Evolutionary conservation across 345 rosid species (phyloP).

Genomic region (Conringia planisiliqua): DNA sequence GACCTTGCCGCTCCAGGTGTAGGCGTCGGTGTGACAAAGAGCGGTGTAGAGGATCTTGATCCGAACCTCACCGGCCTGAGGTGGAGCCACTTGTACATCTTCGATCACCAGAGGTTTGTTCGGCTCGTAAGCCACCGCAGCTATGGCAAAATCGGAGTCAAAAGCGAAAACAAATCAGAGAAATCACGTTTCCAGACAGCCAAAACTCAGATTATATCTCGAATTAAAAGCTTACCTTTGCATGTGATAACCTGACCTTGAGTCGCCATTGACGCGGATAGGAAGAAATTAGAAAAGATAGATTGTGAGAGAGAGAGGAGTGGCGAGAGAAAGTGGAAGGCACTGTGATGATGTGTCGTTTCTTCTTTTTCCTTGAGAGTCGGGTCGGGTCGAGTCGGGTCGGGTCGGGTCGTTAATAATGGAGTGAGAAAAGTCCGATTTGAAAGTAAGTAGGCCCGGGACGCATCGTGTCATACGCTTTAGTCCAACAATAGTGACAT

Average conservation of each 20-base stretch:
- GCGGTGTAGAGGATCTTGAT: conserved; percentile 83
- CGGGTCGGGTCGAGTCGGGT: conserved; percentile 5
- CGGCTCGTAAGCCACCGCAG: conserved; percentile 97
- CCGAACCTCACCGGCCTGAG: conserved; percentile 97
- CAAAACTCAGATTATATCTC: no score
- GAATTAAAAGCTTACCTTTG: conserved; percentile 50
- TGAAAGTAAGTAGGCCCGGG: conserved; percentile 9
- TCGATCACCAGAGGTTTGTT: conserved; percentile 83
- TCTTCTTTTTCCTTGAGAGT: not conserved
- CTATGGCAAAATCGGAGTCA: conserved; percentile 30
- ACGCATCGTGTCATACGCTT: not conserved
- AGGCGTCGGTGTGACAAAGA: conserved; percentile 97
- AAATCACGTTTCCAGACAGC: no score
- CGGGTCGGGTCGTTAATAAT: conserved; percentile 1
- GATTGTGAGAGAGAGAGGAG: not conserved
- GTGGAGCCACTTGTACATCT: conserved; percentile 92
- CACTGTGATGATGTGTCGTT: conserved; percentile 10
- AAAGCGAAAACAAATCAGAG: conserved; percentile 1
- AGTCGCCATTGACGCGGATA: conserved; percentile 56
- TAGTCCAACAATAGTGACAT: not conserved
- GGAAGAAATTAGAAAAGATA: not conserved
- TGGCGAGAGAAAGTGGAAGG: not conserved
- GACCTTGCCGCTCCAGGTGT: conserved; percentile 99
- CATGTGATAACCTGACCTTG: conserved; percentile 87
- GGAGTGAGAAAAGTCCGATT: conserved; percentile 5